phyloP scores from a whole-genome alignment of 164 flowering plant species.

The Cinnamomum chago region DNA sequence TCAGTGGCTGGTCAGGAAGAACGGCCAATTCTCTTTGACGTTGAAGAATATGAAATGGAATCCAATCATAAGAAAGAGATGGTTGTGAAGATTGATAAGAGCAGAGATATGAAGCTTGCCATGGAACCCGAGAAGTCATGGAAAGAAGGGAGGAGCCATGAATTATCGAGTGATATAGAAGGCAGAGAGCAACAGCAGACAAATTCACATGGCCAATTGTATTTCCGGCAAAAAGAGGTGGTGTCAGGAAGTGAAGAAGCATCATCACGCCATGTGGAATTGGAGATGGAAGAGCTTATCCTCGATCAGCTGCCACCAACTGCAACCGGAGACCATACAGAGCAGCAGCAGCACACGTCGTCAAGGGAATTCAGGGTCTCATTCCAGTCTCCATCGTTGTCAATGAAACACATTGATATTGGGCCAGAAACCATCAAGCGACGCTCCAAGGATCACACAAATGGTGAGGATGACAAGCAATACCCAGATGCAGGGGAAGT shows the following conservation, averaged over 20 bases:
- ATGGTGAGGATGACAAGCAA: constrained; percentile 10
- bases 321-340: constrained; percentile 12
- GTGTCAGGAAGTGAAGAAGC: constrained; percentile 20
- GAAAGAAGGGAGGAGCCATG: constrained; percentile 36
- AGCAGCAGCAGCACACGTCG: neutral
- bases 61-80: constrained; percentile 13
- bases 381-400: constrained; percentile 18
- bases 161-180: constrained; percentile 23
- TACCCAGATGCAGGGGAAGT: constrained; percentile 10
- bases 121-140: constrained; percentile 10
- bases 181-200: neutral
- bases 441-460: constrained; percentile 14
- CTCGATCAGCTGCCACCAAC: constrained; percentile 2
- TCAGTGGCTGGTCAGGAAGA: constrained; percentile 15
- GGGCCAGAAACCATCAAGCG: constrained; percentile 17
- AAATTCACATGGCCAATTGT: constrained; percentile 9
- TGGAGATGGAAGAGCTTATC: constrained; percentile 30
- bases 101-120: constrained; percentile 1
- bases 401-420: constrained; percentile 6
- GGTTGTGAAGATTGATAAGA: constrained; percentile 25
- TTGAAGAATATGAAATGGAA: neutral
- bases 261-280: constrained; percentile 24
- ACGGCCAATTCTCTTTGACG: constrained; percentile 19
- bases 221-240: constrained; percentile 18
- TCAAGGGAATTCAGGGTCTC: constrained; percentile 35